Evolutionary conservation across 495 filamentous ascomycete genomes (phyloP), one percentile per base, ranked within the genome.

Genomic region (Podospora anserina): DNA sequence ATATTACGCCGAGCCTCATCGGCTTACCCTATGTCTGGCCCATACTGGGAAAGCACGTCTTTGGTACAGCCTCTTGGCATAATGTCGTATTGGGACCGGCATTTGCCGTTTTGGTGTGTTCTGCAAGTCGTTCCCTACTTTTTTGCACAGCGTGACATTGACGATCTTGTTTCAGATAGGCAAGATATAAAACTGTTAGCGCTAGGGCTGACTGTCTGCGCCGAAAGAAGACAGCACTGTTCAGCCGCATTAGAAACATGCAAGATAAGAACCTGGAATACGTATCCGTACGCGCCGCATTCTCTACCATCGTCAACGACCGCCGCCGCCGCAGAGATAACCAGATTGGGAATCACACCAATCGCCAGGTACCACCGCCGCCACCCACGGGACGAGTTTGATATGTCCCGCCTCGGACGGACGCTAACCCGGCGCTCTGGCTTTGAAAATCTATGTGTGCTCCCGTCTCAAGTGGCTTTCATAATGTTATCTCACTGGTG

Each of bases 301-400:
- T 58, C 9, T 16, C 2, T 49, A 5, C 39, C 39, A 49, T 49
- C 39, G 9, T 49, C 55, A 58, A 18, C 53, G 65, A 55, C 66
- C 61, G 26, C 65, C 69, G 69, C 66, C 61, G 26, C 65, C 69
- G 69, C 69, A 64, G 20, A 32, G 69, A 65, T 70, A 44, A 44
- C 69, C 65, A 27, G 11, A 61, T 70, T 67, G 13, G 65, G 69
- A 61, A 59, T 49, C 28, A 15, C 19, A 26, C 49, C 28, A 18
- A 15, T 60, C 2, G 19, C 65, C 20, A 11, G 23, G 54, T 56
- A 55, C 65, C 65, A 66, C 27, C 19, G 44, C 56, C n/a, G 23
- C 28, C 63, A 65, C 55, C 55, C 53, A 16, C 6, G 23, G 7
- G 27, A 26, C 32, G 54, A 58, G n/a, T 20, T 58, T 26, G 55